phyloP scores from a whole-genome alignment of 768 basidiomycete genomes.

The Pisolithus albus region DNA sequence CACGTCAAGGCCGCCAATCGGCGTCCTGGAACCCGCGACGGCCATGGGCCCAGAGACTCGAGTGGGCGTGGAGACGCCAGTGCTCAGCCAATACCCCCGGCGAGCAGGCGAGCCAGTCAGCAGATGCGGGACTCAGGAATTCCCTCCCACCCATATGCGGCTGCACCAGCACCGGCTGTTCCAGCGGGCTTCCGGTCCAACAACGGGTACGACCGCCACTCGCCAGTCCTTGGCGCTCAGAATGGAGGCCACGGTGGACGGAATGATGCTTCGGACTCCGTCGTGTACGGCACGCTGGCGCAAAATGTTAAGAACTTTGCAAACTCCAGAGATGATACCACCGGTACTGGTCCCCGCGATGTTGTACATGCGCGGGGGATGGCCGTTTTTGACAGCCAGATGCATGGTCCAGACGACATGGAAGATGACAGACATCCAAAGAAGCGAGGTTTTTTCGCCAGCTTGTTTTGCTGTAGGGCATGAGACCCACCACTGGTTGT shows the following conservation, averaged over 20 bases:
- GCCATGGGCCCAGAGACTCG: slow-evolving; percentile 45
- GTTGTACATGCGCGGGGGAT: slow-evolving; percentile 41
- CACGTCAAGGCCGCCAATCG: slow-evolving; percentile 57
- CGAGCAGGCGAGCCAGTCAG: slow-evolving; percentile 63
- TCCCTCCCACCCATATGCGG: slow-evolving; percentile 67
- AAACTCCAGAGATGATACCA: slow-evolving; percentile 47
- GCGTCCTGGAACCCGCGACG: slow-evolving; percentile 39
- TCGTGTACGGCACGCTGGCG: slow-evolving; percentile 51
- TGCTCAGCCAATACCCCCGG: slow-evolving; percentile 61
- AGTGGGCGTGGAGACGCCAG: slow-evolving; percentile 39
- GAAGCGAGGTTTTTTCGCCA: slow-evolving; percentile 56
- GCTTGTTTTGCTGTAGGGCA: slow-evolving; percentile 64
- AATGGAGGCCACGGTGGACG: slow-evolving; percentile 38
- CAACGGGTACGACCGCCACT: slow-evolving; percentile 50
- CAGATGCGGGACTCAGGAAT: slow-evolving; percentile 47
- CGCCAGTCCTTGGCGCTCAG: slow-evolving; percentile 34
- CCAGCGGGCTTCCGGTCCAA: slow-evolving; percentile 45
- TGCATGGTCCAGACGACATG: slow-evolving; percentile 50
- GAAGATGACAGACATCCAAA: slow-evolving; percentile 62
- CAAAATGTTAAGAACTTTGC: slow-evolving; percentile 44
- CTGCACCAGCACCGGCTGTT: slow-evolving; percentile 41
- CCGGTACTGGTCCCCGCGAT: slow-evolving; percentile 32
- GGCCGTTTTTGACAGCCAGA: slow-evolving; percentile 64
- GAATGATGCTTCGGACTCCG: slow-evolving; percentile 59
- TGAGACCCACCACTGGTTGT: slow-evolving; percentile 30